Percentiles rank a stretch among this genome's conserved stretches.
These are phyloP conservation scores for Stemphylium beticola DNA, from an alignment of 2,329 filamentous ascomycete genomes.

Conservation along the genomic window DNA sequence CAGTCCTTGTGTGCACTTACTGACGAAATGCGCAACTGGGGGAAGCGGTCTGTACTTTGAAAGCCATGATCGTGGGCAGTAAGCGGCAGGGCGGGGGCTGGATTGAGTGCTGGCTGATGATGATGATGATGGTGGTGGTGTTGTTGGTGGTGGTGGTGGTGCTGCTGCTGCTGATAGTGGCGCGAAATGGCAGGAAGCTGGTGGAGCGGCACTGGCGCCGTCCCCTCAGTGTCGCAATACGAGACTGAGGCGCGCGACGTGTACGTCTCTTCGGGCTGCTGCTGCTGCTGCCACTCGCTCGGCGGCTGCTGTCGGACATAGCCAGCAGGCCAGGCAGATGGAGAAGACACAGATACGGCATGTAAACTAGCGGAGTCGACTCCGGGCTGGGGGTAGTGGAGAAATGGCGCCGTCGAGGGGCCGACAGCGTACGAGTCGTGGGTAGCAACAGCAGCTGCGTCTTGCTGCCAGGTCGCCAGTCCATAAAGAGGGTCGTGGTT, in stretches of 20 bases:
- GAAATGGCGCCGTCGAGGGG: conserved; percentile 29
- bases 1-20: conserved; percentile 27
- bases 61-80: conserved; percentile 16
- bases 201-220: conserved; percentile 15
- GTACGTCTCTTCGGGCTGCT: conserved; percentile 20
- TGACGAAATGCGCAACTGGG: conserved; percentile 26
- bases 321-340: conserved; percentile 27
- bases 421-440: conserved; percentile 31
- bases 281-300: conserved; percentile 25
- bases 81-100: conserved; percentile 8
- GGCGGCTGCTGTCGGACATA: conserved; percentile 21
- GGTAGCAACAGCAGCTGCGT: conserved; percentile 15
- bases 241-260: conserved; percentile 22
- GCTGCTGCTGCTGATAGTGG: conserved; percentile 16
- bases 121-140: conserved; percentile 18
- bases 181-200: conserved; percentile 18
- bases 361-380: conserved; percentile 32
- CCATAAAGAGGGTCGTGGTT: conserved; percentile 34
- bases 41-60: conserved; percentile 23
- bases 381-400: conserved; percentile 35
- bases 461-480: conserved; percentile 33
- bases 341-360: conserved; percentile 19
- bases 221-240: conserved; percentile 27
- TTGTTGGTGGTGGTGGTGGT: conserved; percentile 23
- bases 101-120: conserved; percentile 7